These are phyloP conservation scores for Hemileccinum rubropunctum DNA, from an alignment of 768 basidiomycete genomes.

Conservation along the genomic window DNA sequence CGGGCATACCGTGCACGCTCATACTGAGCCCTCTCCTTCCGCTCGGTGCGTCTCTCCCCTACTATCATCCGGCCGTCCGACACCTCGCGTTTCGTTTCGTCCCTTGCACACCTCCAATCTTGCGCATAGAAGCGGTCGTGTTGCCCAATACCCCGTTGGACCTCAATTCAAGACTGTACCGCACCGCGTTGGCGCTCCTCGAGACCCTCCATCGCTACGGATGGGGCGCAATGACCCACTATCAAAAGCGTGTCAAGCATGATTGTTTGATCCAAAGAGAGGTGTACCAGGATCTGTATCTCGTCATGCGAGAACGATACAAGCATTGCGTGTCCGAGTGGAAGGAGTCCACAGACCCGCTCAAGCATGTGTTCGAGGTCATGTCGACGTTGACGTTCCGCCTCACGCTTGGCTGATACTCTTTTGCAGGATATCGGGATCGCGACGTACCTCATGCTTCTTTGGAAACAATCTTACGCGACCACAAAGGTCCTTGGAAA, in stretches of 20 bases:
- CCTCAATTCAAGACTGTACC: conserved; percentile 63
- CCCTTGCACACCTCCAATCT: conserved; percentile 22
- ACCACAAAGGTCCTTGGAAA: not conserved
- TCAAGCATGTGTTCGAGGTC: conserved; percentile 90
- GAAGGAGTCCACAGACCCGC: conserved; percentile 80
- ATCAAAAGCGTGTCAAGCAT: conserved; percentile 83
- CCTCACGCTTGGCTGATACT: not conserved
- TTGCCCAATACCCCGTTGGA: conserved; percentile 49
- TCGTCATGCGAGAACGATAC: conserved; percentile 81
- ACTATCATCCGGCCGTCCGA: conserved; percentile 83
- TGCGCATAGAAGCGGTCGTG: conserved; percentile 22
- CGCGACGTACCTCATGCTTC: conserved; percentile 85
- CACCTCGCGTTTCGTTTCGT: conserved; percentile 84
- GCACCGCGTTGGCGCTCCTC: conserved; percentile 77
- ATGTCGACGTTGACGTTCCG: not conserved
- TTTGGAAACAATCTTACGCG: conserved; percentile 79
- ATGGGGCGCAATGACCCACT: conserved; percentile 79
- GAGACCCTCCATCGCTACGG: conserved; percentile 85
- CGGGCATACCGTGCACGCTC: conserved; percentile 37
- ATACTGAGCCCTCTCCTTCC: conserved; percentile 59
- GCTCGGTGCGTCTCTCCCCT: conserved; percentile 57
- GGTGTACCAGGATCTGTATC: conserved; percentile 86
- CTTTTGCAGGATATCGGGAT: conserved; percentile 82
- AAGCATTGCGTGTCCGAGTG: conserved; percentile 72
- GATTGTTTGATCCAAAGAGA: conserved; percentile 77